Evolutionary conservation across 1,284 basidiomycete genomes (phyloP).

Genomic region (Puccinia sorghi): DNA sequence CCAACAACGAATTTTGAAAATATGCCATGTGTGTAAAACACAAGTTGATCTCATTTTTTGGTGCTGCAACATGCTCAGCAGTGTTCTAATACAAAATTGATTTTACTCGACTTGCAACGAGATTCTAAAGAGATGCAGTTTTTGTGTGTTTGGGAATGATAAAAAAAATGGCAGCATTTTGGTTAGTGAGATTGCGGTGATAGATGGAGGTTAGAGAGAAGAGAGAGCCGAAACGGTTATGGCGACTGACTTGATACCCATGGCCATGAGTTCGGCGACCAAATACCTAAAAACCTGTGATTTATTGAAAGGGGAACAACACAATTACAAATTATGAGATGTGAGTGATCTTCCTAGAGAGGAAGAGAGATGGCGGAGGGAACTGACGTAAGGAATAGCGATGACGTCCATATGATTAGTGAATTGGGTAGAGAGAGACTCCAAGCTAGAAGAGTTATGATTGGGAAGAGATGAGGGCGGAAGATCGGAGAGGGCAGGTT

Average conservation of each 20-base stretch:
- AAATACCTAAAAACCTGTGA: slow-evolving; percentile 59
- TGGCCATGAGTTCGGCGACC: slow-evolving; percentile 65
- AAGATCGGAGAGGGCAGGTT: neutral
- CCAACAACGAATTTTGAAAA: too few relatives aligned
- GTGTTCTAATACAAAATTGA: too few relatives aligned
- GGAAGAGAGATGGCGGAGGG: slow-evolving; percentile 51
- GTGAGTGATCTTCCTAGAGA: slow-evolving; percentile 22
- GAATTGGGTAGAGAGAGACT: slow-evolving; percentile 63
- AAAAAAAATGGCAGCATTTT: too few relatives aligned
- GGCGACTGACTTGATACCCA: slow-evolving; percentile 62
- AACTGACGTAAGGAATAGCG: slow-evolving; percentile 83
- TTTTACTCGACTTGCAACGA: slow-evolving; percentile 14
- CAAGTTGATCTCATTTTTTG: too few relatives aligned
- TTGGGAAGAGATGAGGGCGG: neutral
- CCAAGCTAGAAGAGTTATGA: slow-evolving; percentile 59
- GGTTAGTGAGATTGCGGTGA: too few relatives aligned
- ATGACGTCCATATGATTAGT: slow-evolving; percentile 78
- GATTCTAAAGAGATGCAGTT: neutral
- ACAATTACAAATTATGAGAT: slow-evolving; percentile 68
- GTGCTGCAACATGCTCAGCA: too few relatives aligned
- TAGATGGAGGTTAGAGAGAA: too few relatives aligned
- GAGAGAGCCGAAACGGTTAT: neutral
- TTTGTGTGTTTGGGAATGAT: too few relatives aligned
- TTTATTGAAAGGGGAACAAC: slow-evolving; percentile 62
- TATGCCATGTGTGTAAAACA: too few relatives aligned